Evolutionary conservation across 2,329 filamentous ascomycete species (phyloP), one percentile per base, ranked within the genome.

Genomic region (Calonectria pseudoreteaudii): DNA sequence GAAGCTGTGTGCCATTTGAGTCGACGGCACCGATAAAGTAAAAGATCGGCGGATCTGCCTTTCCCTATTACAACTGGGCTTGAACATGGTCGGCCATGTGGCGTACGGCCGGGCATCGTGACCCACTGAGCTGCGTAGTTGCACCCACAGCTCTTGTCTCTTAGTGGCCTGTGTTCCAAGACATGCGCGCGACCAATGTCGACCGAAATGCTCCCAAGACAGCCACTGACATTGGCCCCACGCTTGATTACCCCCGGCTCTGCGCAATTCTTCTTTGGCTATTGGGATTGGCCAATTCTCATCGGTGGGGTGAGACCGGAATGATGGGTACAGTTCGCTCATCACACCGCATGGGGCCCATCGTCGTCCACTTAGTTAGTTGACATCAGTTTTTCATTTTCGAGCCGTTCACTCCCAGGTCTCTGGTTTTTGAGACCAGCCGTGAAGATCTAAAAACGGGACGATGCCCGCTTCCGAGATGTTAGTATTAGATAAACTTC

Each of bases 181-280:
- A 72, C 44, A 71, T 70, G 73, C 72, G 71, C 68, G 41, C 64
- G 79, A 78, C 79, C 79, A 80, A 74, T 70, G 74, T 71, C 76
- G 62, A 71, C 31, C 56, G 18, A 52, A 75, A 71, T 70, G 71
- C 76, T 66, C 72, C 38, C 53, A n/a, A 52, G 68, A 47, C 50
- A 74, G 71, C 62, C 68, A 56, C 73, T n/a, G 58, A 56, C 47
- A 52, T 31, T 70, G 64, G 71, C 66, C 70, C 67, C 68, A 70
- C 52, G 56, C 56, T 16, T 53, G 36, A 47, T 52, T 53, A 50
- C 30, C 56, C 53, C 28, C 28, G 56, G 52, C 47, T 47, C 52
- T 60, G 69, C 44, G 67, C 66, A 67, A 71, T 49, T 47, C 41
- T 62, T 52, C 65, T 64, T 38, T 52, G 6, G 26, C 50, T 52